A percentile compares a stretch with the other conserved stretches of the same genome.
phyloP scores from a whole-genome alignment of 768 basidiomycete species.

The Tremella yokohamensis region DNA sequence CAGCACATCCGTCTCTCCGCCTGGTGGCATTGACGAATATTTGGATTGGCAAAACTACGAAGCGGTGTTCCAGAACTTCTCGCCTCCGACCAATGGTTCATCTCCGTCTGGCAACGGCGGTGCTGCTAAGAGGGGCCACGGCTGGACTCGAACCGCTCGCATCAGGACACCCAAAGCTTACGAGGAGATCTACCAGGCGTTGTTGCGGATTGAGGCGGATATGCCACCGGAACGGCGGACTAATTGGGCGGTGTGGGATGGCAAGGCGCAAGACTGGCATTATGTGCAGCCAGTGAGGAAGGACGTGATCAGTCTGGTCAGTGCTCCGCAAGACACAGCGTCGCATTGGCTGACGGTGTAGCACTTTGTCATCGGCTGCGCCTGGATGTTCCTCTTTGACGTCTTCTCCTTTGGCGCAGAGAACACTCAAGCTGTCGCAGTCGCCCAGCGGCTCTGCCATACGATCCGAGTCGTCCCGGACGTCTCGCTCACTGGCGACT shows the following conservation, averaged over 20 bases:
- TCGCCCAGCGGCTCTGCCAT: slow-evolving; percentile 27
- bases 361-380: slow-evolving; percentile 45
- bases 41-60: slow-evolving; percentile 17
- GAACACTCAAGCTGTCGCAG: slow-evolving; percentile 30
- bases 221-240: slow-evolving; percentile 31
- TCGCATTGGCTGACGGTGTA: slow-evolving; percentile 12
- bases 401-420: slow-evolving; percentile 26
- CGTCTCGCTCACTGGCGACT: slow-evolving; percentile 19
- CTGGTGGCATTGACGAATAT: slow-evolving; percentile 31
- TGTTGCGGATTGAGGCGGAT: slow-evolving; percentile 33
- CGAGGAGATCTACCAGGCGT: slow-evolving; percentile 30
- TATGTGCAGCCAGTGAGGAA: slow-evolving; percentile 17
- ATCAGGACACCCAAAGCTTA: slow-evolving; percentile 39
- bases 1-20: background rate
- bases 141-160: slow-evolving; percentile 30
- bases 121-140: background rate
- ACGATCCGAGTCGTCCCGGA: slow-evolving; percentile 18
- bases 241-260: slow-evolving; percentile 39
- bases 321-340: slow-evolving; percentile 4
- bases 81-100: background rate
- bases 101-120: background rate
- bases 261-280: slow-evolving; percentile 31
- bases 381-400: slow-evolving; percentile 41
- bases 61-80: background rate
- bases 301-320: slow-evolving; percentile 31